These are phyloP conservation scores for Exobasidium rhododendri DNA, from an alignment of 1,284 basidiomycete genomes.

Conservation along the genomic window DNA sequence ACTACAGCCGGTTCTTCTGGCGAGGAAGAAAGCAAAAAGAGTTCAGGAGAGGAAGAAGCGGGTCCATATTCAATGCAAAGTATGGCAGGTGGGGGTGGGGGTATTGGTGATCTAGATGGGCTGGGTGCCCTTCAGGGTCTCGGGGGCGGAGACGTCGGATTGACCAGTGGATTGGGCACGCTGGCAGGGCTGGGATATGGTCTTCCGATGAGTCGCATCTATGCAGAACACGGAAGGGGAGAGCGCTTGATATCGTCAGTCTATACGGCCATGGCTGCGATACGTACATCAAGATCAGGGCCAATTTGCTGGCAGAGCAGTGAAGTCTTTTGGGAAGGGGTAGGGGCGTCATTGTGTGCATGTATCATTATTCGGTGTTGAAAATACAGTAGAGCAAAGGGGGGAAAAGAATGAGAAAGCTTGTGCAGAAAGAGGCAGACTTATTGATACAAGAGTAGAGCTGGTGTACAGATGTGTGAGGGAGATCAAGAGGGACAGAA, in stretches of 20 bases:
- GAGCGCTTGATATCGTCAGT: slow-evolving; percentile 13
- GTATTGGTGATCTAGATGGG: slow-evolving; percentile 72
- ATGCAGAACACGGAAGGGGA: slow-evolving; percentile 15
- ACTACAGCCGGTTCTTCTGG: slow-evolving; percentile 64
- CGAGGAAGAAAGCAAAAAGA: slow-evolving; percentile 62
- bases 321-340: not conserved
- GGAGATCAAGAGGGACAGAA: not conserved
- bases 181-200: slow-evolving; percentile 69
- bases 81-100: slow-evolving; percentile 60
- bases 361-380: too few relatives aligned
- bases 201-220: slow-evolving; percentile 19
- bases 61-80: slow-evolving; percentile 67
- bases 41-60: slow-evolving; percentile 70
- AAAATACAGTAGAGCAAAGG: too few relatives aligned
- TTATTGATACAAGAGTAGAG: too few relatives aligned
- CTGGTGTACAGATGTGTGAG: too few relatives aligned
- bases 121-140: slow-evolving; percentile 59
- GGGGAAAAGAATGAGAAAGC: too few relatives aligned
- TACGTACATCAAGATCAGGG: slow-evolving; percentile 13
- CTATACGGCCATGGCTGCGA: slow-evolving; percentile 13
- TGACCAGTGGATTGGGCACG: slow-evolving; percentile 63
- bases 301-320: slow-evolving; percentile 9
- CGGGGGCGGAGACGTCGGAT: not conserved
- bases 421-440: too few relatives aligned
- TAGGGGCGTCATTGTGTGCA: too few relatives aligned